Evolutionary conservation across 495 filamentous ascomycete species (phyloP).

Genomic region (Podospora conica): DNA sequence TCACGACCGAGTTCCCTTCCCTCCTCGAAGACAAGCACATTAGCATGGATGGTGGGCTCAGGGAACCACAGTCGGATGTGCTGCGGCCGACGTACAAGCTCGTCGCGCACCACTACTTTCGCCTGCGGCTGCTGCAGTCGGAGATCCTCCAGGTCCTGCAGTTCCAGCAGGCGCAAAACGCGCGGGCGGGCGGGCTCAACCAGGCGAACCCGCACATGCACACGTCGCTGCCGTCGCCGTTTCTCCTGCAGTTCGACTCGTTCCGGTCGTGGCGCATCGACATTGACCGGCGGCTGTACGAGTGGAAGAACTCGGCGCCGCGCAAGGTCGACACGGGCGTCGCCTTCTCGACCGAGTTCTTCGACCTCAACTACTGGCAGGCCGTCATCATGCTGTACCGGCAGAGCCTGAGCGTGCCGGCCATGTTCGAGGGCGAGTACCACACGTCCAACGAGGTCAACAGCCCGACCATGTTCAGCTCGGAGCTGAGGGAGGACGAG

Average conservation of each 20-base stretch:
- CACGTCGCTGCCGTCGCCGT: conserved; percentile 73
- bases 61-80: conserved; percentile 42
- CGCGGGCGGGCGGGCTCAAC: conserved; percentile 51
- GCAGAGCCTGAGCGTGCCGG: conserved; percentile 83
- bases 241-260: conserved; percentile 73
- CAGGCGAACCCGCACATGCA: conserved; percentile 65
- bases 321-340: conserved; percentile 74
- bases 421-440: conserved; percentile 72
- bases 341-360: conserved; percentile 74
- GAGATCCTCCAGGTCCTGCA: conserved; percentile 93
- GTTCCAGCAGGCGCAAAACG: conserved; percentile 71
- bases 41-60: conserved; percentile 65
- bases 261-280: conserved; percentile 86
- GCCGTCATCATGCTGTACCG: conserved; percentile 95
- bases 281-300: conserved; percentile 72
- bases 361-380: conserved; percentile 96
- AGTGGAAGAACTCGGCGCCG: conserved; percentile 84
- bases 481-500: conserved; percentile 68
- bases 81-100: conserved; percentile 74
- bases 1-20: conserved; percentile 90
- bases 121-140: conserved; percentile 84
- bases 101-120: conserved; percentile 86
- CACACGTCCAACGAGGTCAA: conserved; percentile 55
- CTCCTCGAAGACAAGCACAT: conserved; percentile 83
- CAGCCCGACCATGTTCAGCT: conserved; percentile 42